Percentiles rank a stretch among this genome's conserved stretches.
phyloP scores from a whole-genome alignment of 83 land plant species.

The Diphasiastrum complanatum region DNA sequence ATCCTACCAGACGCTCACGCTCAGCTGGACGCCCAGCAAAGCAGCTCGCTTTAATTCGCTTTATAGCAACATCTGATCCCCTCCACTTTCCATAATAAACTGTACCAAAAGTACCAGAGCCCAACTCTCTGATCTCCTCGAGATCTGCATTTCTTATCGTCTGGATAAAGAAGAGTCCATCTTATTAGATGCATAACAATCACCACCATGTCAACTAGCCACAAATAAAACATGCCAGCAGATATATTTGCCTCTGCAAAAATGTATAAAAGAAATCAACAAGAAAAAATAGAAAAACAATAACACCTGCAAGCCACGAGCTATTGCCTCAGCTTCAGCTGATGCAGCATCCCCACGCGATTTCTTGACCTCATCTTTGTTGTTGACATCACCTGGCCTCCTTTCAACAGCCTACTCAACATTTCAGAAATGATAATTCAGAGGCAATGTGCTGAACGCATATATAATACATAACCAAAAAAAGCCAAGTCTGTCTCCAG shows the following conservation, averaged over 20 bases:
- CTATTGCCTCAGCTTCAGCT: conserved; percentile 59
- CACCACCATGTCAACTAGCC: neutral
- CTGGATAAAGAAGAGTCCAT: conserved; percentile 32
- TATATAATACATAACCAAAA: too few relatives aligned
- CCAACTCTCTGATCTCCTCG: conserved; percentile 59
- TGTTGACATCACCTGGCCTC: too few relatives aligned
- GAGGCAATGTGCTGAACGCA: too few relatives aligned
- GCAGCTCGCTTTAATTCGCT: conserved; percentile 66
- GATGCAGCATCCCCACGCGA: conserved; percentile 59
- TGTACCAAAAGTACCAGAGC: conserved; percentile 76
- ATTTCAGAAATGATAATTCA: too few relatives aligned
- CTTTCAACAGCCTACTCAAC: too few relatives aligned
- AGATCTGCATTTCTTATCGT: conserved; percentile 62
- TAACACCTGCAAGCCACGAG: conserved; percentile 64
- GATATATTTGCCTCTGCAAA: neutral
- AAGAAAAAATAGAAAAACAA: neutral
- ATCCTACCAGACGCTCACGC: conserved; percentile 53
- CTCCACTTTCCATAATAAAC: conserved; percentile 71
- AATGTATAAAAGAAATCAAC: neutral
- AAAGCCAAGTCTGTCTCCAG: too few relatives aligned
- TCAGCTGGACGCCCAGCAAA: conserved; percentile 57
- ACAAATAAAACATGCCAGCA: neutral
- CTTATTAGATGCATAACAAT: neutral
- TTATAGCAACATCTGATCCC: conserved; percentile 75
- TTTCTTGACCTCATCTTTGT: too few relatives aligned